Conservation (phyloP, 306 rosid genomes). For the Mucuna pruriens region DNA sequence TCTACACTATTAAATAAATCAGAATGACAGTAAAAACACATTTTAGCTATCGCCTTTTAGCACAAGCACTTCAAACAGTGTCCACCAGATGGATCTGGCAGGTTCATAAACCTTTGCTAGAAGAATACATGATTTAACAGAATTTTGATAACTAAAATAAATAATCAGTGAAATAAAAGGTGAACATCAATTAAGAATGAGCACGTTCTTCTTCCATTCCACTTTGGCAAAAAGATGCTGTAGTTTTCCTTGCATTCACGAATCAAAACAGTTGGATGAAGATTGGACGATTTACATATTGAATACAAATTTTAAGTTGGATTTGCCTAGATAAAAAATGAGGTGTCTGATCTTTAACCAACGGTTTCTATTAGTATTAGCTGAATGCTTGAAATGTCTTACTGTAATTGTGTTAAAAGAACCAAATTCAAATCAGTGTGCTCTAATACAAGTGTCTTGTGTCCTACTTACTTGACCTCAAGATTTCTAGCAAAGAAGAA, state of each 20-base stretch:
- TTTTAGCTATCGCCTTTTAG: not conserved
- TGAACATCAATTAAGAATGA: constrained; percentile 1
- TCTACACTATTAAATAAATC: not conserved
- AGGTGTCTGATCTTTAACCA: no score
- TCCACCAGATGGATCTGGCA: not conserved
- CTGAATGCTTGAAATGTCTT: no score
- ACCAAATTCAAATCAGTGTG: constrained; percentile 12
- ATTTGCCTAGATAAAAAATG: no score
- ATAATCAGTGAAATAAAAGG: no score
- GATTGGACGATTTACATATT: no score
- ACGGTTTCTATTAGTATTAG: no score
- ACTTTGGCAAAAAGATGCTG: no score
- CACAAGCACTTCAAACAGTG: not conserved
- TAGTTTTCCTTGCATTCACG: no score
- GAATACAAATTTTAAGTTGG: no score
- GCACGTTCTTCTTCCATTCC: not conserved
- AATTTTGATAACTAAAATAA: not conserved
- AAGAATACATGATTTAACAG: not conserved
- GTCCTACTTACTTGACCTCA: constrained; percentile 24
- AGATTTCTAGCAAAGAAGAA: constrained; percentile 8
- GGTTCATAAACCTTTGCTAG: constrained; percentile 12
- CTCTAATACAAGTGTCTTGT: constrained; percentile 1
- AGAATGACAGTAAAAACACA: constrained; percentile 4
- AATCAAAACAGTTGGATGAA: no score
- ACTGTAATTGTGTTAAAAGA: no score